Evolutionary conservation across 2,329 filamentous ascomycete genomes (phyloP).

Genomic region (Bipolaris sorokiniana): DNA sequence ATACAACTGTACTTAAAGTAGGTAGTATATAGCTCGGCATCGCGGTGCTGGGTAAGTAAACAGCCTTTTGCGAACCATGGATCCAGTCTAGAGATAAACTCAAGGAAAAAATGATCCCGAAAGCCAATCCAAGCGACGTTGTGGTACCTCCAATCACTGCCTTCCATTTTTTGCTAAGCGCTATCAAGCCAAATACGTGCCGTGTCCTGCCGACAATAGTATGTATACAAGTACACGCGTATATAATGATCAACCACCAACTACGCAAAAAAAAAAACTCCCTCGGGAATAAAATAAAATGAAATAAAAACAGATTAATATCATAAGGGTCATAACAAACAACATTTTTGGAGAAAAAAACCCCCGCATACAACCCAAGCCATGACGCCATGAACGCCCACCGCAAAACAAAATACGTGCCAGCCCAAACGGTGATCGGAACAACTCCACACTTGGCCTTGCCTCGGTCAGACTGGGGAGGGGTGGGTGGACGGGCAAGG

Average conservation of each 20-base stretch:
- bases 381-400: slow-evolving; percentile 14
- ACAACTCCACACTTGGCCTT: slow-evolving; percentile 16
- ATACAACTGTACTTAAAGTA: background rate
- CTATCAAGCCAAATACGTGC: background rate
- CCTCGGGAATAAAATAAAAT: background rate
- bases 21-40: background rate
- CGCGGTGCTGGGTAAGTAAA: background rate
- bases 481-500: too few species aligned
- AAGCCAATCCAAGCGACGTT: slow-evolving; percentile 10
- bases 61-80: slow-evolving; percentile 1
- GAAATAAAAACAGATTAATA: too few species aligned
- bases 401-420: slow-evolving; percentile 6
- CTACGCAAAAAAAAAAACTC: background rate
- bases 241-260: background rate
- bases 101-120: slow-evolving; percentile 7
- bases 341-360: too few species aligned
- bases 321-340: too few species aligned
- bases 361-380: background rate
- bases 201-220: slow-evolving; percentile 1
- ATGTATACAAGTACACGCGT: background rate
- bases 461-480: slow-evolving; percentile 9
- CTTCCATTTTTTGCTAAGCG: slow-evolving; percentile 9
- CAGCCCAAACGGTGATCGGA: background rate
- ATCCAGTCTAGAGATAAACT: slow-evolving; percentile 1
- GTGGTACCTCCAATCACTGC: slow-evolving; percentile 9